Evolutionary conservation across 805 yeast genomes (phyloP).

Genomic region (Candida anglica): DNA sequence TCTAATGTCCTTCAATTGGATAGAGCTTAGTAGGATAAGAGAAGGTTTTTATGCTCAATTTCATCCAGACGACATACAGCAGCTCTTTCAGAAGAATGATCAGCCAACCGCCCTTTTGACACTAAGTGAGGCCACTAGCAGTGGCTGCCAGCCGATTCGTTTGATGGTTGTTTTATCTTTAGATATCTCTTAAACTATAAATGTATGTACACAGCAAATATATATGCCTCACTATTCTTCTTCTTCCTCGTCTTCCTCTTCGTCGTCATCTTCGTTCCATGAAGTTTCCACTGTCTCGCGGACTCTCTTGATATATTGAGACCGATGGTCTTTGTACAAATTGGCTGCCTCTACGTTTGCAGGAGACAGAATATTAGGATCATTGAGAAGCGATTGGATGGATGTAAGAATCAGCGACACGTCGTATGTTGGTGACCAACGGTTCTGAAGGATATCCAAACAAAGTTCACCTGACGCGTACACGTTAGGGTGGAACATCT

Average conservation of each 20-base stretch:
- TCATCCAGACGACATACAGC: no score
- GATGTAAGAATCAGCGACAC: slow-evolving; percentile 94
- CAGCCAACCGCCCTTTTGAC: no score
- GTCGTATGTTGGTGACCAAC: slow-evolving; percentile 99
- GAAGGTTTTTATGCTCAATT: no score
- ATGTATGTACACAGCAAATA: no score
- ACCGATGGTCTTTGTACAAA: slow-evolving; percentile 88
- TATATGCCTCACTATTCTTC: slow-evolving; percentile 13
- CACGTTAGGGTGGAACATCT: slow-evolving; percentile 98
- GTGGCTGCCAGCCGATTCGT: no score
- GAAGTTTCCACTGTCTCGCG: slow-evolving; percentile 92
- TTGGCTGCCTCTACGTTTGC: slow-evolving; percentile 98
- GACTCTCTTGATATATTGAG: slow-evolving; percentile 87
- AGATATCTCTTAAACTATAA: no score
- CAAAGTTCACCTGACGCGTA: slow-evolving; percentile 95
- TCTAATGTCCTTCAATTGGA: slow-evolving; percentile 65
- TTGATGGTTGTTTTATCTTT: no score
- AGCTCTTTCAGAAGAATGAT: no score
- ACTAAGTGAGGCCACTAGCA: no score
- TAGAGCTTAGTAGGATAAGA: slow-evolving; percentile 47
- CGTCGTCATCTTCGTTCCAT: slow-evolving; percentile 80
- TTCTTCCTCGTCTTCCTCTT: slow-evolving; percentile 48
- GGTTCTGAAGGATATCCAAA: slow-evolving; percentile 89
- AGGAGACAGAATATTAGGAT: slow-evolving; percentile 94
- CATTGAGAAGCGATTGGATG: slow-evolving; percentile 86